phyloP scores from a whole-genome alignment of 805 yeast species.

The Diddensiella transvaalensis region DNA sequence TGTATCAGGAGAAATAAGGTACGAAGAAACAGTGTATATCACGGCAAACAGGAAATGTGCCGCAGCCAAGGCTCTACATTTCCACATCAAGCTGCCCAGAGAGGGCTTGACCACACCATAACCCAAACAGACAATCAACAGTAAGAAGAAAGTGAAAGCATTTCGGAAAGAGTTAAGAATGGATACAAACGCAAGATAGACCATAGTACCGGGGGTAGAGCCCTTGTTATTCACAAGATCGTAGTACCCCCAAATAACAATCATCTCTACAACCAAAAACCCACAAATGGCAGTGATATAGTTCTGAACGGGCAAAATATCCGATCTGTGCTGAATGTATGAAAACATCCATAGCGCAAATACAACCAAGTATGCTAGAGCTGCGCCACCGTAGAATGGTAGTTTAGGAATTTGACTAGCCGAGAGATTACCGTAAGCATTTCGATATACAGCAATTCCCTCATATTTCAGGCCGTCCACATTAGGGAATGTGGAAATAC shows the following conservation, averaged over 20 bases:
- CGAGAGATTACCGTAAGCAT: slow-evolving; percentile 84
- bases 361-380: slow-evolving; percentile 77
- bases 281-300: slow-evolving; percentile 83
- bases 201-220: slow-evolving; percentile 52
- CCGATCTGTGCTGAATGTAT: slow-evolving; percentile 79
- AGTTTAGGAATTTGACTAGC: slow-evolving; percentile 90
- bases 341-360: slow-evolving; percentile 82
- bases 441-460: slow-evolving; percentile 78
- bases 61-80: slow-evolving; percentile 56
- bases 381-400: slow-evolving; percentile 81
- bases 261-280: slow-evolving; percentile 77
- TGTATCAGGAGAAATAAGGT: slow-evolving; percentile 45
- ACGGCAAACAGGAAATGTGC: slow-evolving; percentile 54
- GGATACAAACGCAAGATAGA: slow-evolving; percentile 74
- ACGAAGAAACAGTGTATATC: slow-evolving; percentile 50
- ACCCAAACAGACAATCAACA: slow-evolving; percentile 83
- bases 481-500: slow-evolving; percentile 64
- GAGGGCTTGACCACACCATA: slow-evolving; percentile 92
- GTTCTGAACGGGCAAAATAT: slow-evolving; percentile 83
- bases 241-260: slow-evolving; percentile 87
- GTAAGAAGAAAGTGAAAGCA: slow-evolving; percentile 82
- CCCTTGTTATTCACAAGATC: slow-evolving; percentile 71
- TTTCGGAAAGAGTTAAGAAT: slow-evolving; percentile 75
- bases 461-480: slow-evolving; percentile 43
- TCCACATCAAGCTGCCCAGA: slow-evolving; percentile 74